Evolutionary conservation across 2,329 filamentous ascomycete genomes (phyloP), one percentile per base, ranked within the genome.

Genomic region (Didymosphaeria variabile): DNA sequence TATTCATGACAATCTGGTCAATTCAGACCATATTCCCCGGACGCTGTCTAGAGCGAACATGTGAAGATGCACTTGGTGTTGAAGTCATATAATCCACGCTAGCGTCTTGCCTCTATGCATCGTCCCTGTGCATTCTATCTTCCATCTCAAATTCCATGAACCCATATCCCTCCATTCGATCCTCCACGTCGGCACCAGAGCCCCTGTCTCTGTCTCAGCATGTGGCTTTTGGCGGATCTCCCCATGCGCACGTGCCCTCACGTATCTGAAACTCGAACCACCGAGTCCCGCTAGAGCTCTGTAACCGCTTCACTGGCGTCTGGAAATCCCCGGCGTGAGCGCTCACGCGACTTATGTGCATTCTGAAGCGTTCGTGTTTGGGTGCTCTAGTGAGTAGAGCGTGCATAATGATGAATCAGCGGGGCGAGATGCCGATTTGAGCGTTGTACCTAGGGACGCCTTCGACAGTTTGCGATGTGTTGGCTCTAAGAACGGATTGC

Each of bases 261-360:
- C 31, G 23, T 4, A 59, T 47, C 36, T 65, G 66, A 67, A 66
- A 70, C 64, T 72, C 72, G 72, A 71, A 64, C 72, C 72, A 73
- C 68, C 64, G 17, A 42, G 34, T 4, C 32, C 32, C n/a, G 13
- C 10, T 49, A 6, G 34, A 19, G 26, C 12, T 46, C 45, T 61
- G 56, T 49, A 55, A 60, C 61, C 23, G 61, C 61, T 59, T 64
- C 69, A 72, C 47, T 54, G 42, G 23, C 56, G 64, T 64, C 61
- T 66, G 55, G 44, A 66, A 58, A 36, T 40, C 58, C 58, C 57
- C 59, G 59, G 34, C 15, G 42, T 5, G 51, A 26, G 15, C 50
- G 44, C 54, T 61, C 59, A 61, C 59, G 59, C 59, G 44, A 61
- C 44, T 23, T 36, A 12, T 1, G 6, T 19, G 15, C 21, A 12